Percentiles rank a stretch among this genome's conserved stretches.
Conservation (phyloP, 2,329 filamentous ascomycete genomes). For the Pestalotiopsis sp. region DNA sequence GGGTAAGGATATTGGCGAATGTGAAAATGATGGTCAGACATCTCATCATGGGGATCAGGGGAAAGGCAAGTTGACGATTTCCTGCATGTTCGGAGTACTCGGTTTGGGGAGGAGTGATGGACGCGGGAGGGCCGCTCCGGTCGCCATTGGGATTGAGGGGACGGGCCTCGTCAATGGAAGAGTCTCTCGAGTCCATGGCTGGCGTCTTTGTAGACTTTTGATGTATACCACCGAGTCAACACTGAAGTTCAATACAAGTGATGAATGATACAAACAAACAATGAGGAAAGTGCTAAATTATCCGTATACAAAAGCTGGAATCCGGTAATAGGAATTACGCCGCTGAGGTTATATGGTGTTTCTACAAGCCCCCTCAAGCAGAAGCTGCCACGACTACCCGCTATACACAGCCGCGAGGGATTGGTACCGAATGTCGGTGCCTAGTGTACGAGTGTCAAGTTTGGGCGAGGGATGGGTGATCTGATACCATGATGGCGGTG, state of each 20-base stretch:
- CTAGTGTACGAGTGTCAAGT: not conserved
- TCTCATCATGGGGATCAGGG: not conserved
- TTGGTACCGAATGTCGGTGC: not conserved
- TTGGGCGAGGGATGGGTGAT: not conserved
- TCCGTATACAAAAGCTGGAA: not conserved
- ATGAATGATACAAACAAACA: no score
- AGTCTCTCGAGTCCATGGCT: conserved; percentile 2
- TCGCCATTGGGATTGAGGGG: conserved; percentile 8
- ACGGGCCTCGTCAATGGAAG: conserved; percentile 7
- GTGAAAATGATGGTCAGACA: not conserved
- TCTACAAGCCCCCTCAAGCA: not conserved
- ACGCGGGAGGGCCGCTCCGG: not conserved
- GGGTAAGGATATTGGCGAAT: not conserved
- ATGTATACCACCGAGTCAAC: not conserved
- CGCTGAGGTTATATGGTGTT: not conserved
- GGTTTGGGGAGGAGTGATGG: not conserved
- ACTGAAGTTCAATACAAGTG: no score
- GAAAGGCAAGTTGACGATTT: not conserved
- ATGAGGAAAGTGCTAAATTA: no score
- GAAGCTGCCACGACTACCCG: not conserved
- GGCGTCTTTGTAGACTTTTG: not conserved
- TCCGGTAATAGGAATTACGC: not conserved
- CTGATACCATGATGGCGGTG: not conserved
- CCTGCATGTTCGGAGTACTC: not conserved
- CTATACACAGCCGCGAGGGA: not conserved